Conservation (phyloP, 202 grass and related monocot genomes). For the Carex arenaria region DNA sequence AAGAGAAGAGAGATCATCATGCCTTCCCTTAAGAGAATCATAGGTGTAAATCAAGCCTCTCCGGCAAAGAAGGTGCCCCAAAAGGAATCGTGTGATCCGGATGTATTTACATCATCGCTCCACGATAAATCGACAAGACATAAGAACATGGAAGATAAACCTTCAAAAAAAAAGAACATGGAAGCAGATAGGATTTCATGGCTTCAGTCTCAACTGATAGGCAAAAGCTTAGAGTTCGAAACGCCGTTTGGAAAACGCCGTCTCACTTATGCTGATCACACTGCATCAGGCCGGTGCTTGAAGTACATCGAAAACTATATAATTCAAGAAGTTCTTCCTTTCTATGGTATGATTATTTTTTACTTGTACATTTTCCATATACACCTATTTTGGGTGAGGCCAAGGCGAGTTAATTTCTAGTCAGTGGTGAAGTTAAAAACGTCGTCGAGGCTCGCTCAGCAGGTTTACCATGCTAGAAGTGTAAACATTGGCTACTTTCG, state of each 20-base stretch:
- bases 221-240: conserved; percentile 39
- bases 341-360: conserved; percentile 40
- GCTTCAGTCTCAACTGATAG: conserved; percentile 60
- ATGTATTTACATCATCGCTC: conserved; percentile 17
- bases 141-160: background rate
- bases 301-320: conserved; percentile 69
- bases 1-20: background rate
- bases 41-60: background rate
- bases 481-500: background rate
- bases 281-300: conserved; percentile 62
- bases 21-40: conserved; percentile 1
- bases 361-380: background rate
- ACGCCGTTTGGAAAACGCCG: conserved; percentile 54
- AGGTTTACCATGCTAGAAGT: background rate
- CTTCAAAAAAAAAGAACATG: background rate
- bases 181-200: conserved; percentile 58
- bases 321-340: conserved; percentile 57
- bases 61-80: background rate
- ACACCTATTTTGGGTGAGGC: background rate
- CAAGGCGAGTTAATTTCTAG: background rate
- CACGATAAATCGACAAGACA: conserved; percentile 19
- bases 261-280: conserved; percentile 72
- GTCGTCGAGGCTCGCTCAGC: background rate
- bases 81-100: background rate
- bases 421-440: background rate